Conservation (phyloP, 352 stramenopile genomes). For the Globisporangium rhizosaccharum region DNA sequence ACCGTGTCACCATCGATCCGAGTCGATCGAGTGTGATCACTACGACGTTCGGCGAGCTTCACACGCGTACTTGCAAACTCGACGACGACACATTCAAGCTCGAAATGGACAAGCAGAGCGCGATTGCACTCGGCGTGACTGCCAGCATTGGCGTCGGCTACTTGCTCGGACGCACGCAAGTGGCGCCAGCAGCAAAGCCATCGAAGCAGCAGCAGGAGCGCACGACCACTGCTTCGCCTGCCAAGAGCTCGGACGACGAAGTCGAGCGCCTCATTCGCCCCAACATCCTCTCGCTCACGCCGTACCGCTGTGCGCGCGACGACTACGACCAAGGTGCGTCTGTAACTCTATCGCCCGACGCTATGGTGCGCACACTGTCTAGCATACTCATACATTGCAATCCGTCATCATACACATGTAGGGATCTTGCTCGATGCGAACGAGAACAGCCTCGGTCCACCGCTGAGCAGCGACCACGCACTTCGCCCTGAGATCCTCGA, state of each 20-base stretch:
- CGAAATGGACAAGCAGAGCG: constrained; percentile 62
- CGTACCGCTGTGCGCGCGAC: constrained; percentile 96
- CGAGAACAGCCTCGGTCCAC: constrained; percentile 95
- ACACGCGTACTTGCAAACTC: constrained; percentile 6
- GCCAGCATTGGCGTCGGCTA: constrained; percentile 66
- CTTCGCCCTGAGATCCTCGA: constrained; percentile 82
- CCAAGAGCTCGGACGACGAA: constrained; percentile 34
- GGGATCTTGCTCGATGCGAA: constrained; percentile 97
- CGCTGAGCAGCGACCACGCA: constrained; percentile 67
- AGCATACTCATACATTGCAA: background rate
- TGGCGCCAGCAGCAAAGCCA: background rate
- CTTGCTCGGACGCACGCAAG: constrained; percentile 48
- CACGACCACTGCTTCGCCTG: background rate
- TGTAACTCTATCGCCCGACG: background rate
- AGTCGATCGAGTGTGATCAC: background rate
- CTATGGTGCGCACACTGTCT: too few species aligned
- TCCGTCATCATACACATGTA: constrained; percentile 12
- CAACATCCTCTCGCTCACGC: constrained; percentile 95
- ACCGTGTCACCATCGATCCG: background rate
- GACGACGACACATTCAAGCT: background rate
- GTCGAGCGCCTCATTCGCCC: constrained; percentile 89
- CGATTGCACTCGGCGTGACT: constrained; percentile 50
- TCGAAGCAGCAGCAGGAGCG: constrained; percentile 6
- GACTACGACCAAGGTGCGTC: constrained; percentile 87
- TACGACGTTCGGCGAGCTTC: background rate